Percentiles rank a stretch among this genome's conserved stretches.
phyloP scores from a whole-genome alignment of 805 yeast species.

The Clavispora asparagi region DNA sequence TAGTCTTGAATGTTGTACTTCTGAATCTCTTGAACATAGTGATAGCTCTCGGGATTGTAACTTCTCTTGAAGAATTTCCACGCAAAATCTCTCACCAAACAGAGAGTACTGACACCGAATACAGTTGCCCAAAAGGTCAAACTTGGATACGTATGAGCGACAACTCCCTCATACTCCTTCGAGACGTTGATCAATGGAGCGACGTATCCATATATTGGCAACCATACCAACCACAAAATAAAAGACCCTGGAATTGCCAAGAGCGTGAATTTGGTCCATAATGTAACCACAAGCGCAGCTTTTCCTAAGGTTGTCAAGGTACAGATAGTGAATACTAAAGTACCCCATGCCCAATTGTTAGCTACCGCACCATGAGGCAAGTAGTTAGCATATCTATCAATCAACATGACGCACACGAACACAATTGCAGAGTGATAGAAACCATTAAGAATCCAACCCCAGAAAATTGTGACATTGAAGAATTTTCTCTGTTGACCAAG shows the following conservation, averaged over 20 bases:
- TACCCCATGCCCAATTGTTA: constrained; percentile 95
- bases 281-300: constrained; percentile 85
- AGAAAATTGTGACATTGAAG: constrained; percentile 85
- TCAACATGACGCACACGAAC: constrained; percentile 64
- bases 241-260: constrained; percentile 95
- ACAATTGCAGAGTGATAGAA: constrained; percentile 88
- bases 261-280: constrained; percentile 93
- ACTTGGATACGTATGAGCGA: constrained; percentile 71
- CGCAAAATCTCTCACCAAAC: constrained; percentile 79
- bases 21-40: constrained; percentile 94
- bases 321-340: constrained; percentile 82
- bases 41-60: constrained; percentile 88
- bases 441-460: constrained; percentile 98
- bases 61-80: constrained; percentile 95
- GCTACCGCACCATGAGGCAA: constrained; percentile 64
- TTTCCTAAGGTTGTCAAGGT: constrained; percentile 87
- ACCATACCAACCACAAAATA: constrained; percentile 72
- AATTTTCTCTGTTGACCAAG: constrained; percentile 86
- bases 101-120: constrained; percentile 68
- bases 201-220: constrained; percentile 80
- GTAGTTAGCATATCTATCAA: constrained; percentile 64
- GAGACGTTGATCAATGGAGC: constrained; percentile 85
- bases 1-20: constrained; percentile 90
- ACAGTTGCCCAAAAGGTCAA: constrained; percentile 78
- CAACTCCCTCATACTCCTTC: constrained; percentile 75